Evolutionary conservation across 805 yeast genomes (phyloP).

Genomic region (Wilhelminamyces savonicus): DNA sequence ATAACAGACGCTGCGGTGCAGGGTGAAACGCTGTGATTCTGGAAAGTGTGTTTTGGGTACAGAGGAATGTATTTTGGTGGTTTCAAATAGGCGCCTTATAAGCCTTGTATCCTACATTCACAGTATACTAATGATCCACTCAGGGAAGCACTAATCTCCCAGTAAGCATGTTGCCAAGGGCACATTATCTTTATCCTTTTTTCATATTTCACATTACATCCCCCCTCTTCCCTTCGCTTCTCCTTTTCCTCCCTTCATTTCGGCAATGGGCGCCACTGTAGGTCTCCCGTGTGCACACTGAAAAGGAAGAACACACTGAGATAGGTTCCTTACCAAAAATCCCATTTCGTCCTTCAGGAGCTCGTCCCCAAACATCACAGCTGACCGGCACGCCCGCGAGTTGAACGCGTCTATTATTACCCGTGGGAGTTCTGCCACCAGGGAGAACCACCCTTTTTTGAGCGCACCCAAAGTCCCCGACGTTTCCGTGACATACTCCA

Average conservation of each 20-base stretch:
- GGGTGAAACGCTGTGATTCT: too few species aligned
- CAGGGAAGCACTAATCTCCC: too few species aligned
- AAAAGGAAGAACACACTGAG: slow-evolving; percentile 54
- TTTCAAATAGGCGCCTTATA: too few species aligned
- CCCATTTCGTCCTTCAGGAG: slow-evolving; percentile 40
- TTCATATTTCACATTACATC: slow-evolving; percentile 2
- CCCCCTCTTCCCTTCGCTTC: not conserved
- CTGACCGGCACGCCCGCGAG: slow-evolving; percentile 59
- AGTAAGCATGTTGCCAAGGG: not conserved
- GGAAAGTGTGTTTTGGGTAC: too few species aligned
- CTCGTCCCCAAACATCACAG: slow-evolving; percentile 66
- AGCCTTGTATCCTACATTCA: too few species aligned
- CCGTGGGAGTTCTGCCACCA: slow-evolving; percentile 37
- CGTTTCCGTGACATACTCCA: slow-evolving; percentile 1
- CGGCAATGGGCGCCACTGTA: slow-evolving; percentile 49
- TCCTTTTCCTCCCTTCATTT: slow-evolving; percentile 9
- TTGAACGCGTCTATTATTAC: slow-evolving; percentile 45
- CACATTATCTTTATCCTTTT: not conserved
- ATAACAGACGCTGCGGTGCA: too few species aligned
- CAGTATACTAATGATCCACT: too few species aligned
- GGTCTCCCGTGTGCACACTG: slow-evolving; percentile 89
- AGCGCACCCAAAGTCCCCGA: not conserved
- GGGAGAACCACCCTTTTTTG: slow-evolving; percentile 21
- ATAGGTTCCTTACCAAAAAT: slow-evolving; percentile 35
- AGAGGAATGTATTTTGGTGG: too few species aligned